phyloP scores from a whole-genome alignment of 208 protist genomes.

The Trypanosoma conorhini region DNA sequence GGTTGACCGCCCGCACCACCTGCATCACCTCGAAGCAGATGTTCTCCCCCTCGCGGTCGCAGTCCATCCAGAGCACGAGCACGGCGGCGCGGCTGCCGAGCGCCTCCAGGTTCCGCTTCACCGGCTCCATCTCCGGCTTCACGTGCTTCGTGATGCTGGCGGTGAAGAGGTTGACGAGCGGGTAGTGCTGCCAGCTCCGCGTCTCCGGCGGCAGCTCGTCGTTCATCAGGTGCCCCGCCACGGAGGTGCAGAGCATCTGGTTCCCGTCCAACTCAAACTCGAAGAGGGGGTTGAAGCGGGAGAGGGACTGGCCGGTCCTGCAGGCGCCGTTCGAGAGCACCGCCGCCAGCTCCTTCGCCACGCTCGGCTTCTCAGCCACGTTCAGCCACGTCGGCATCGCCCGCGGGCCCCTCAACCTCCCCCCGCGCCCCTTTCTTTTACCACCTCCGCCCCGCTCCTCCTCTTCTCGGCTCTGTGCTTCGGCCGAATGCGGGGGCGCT shows the following conservation, averaged over 20 bases:
- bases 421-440: no score
- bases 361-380: conserved; percentile 96
- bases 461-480: no score
- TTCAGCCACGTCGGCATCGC: conserved; percentile 88
- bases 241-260: conserved; percentile 96
- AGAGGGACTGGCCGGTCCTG: conserved; percentile 46
- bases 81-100: conserved; percentile 61
- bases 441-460: background rate
- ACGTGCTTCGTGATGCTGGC: conserved; percentile 82
- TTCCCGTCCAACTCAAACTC: conserved; percentile 74
- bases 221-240: conserved; percentile 96
- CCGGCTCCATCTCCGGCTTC: conserved; percentile 56
- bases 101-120: conserved; percentile 79
- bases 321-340: conserved; percentile 68
- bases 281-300: conserved; percentile 84
- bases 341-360: conserved; percentile 87
- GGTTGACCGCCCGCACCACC: conserved; percentile 52
- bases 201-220: conserved; percentile 85
- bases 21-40: conserved; percentile 97
- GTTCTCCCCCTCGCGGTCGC: conserved; percentile 97
- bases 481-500: background rate
- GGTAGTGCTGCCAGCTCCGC: conserved; percentile 84
- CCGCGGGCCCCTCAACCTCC: background rate
- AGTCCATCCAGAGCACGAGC: conserved; percentile 97
- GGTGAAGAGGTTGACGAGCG: conserved; percentile 91